phyloP scores from a whole-genome alignment of 2,329 filamentous ascomycete species.

The Penicillium frequentans region DNA sequence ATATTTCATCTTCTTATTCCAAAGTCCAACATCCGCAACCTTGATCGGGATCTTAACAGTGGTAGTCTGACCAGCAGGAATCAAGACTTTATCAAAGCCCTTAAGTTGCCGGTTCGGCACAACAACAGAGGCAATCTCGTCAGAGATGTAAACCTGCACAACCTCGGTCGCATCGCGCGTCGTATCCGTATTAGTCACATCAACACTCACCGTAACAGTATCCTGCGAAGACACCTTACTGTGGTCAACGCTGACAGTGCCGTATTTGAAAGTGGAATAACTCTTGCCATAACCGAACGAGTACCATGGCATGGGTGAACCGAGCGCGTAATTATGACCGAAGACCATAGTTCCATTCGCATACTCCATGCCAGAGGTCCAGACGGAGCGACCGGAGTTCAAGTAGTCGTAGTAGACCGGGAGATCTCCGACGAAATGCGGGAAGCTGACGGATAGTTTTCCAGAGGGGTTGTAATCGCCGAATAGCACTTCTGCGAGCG shows the following conservation, averaged over 20 bases:
- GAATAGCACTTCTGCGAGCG: conserved; percentile 65
- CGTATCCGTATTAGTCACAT: conserved; percentile 59
- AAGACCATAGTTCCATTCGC: conserved; percentile 63
- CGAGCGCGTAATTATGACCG: conserved; percentile 65
- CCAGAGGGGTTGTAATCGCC: conserved; percentile 66
- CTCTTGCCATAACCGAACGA: conserved; percentile 67
- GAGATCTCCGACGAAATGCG: conserved; percentile 64
- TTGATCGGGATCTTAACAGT: conserved; percentile 53
- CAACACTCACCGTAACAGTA: conserved; percentile 57
- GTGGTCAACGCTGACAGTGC: conserved; percentile 27
- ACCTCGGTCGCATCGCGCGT: conserved; percentile 63
- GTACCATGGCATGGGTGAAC: conserved; percentile 61
- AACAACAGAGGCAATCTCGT: conserved; percentile 61
- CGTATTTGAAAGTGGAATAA: conserved; percentile 64
- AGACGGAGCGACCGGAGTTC: conserved; percentile 61
- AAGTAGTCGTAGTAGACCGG: conserved; percentile 73
- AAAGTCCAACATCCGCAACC: conserved; percentile 55
- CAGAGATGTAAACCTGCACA: conserved; percentile 67
- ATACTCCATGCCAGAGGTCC: conserved; percentile 55
- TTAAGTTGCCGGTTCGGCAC: conserved; percentile 65
- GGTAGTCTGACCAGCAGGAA: conserved; percentile 61
- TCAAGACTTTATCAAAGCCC: conserved; percentile 65
- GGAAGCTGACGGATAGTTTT: conserved; percentile 66
- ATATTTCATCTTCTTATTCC: conserved; percentile 65
- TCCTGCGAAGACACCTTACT: conserved; percentile 54